Conservation (phyloP, 768 basidiomycete species). For the Macrocybe gigantea region DNA sequence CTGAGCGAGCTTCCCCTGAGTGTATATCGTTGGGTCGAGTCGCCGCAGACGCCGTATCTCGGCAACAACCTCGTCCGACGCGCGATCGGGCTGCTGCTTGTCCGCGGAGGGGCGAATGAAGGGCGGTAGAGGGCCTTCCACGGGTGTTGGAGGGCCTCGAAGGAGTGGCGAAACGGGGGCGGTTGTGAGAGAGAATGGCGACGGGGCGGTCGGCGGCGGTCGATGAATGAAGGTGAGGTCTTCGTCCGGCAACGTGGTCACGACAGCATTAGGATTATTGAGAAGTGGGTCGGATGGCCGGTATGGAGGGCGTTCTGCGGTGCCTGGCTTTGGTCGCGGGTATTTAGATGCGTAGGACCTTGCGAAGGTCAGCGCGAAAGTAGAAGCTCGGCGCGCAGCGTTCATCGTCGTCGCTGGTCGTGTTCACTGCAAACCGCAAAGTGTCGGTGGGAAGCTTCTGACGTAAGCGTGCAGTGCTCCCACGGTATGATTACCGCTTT, state of each 20-base stretch:
- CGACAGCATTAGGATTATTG: slow-evolving; percentile 45
- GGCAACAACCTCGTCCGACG: slow-evolving; percentile 46
- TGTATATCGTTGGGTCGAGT: slow-evolving; percentile 53
- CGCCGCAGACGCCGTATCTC: slow-evolving; percentile 54
- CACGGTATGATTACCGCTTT: slow-evolving; percentile 1
- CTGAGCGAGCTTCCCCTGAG: slow-evolving; percentile 61
- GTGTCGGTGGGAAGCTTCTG: too few species aligned
- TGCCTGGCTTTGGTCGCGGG: slow-evolving; percentile 44
- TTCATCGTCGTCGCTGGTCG: slow-evolving; percentile 12
- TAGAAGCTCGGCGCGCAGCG: slow-evolving; percentile 18
- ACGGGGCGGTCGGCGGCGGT: slow-evolving; percentile 73
- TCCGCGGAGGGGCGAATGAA: slow-evolving; percentile 34
- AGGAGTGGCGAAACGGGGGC: slow-evolving; percentile 71
- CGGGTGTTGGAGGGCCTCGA: slow-evolving; percentile 25
- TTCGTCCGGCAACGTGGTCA: slow-evolving; percentile 44
- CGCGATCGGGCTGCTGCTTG: slow-evolving; percentile 28
- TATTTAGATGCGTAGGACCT: slow-evolving; percentile 42
- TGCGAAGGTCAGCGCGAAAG: slow-evolving; percentile 13
- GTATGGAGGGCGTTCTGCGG: slow-evolving; percentile 48
- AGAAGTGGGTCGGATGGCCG: slow-evolving; percentile 53
- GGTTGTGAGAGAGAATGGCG: slow-evolving; percentile 66
- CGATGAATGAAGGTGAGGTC: slow-evolving; percentile 77
- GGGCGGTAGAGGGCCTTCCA: slow-evolving; percentile 37
- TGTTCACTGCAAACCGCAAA: neutral
- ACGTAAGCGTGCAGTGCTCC: neutral